phyloP scores from a whole-genome alignment of 306 rosid species.

The Vigna nakashimae region DNA sequence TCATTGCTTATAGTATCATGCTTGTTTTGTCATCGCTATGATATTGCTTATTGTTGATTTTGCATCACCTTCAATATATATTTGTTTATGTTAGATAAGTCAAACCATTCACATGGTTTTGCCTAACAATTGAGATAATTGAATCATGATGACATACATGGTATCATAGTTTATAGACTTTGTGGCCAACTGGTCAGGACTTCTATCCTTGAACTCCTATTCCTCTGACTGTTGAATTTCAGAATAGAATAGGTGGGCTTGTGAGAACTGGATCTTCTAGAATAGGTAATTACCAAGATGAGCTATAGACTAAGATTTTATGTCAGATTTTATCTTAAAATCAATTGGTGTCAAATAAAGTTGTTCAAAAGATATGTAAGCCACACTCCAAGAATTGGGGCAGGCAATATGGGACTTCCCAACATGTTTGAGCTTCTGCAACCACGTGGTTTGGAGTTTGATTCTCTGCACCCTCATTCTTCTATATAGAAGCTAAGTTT shows the following conservation, averaged over 20 bases:
- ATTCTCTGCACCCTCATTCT: not conserved
- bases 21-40: not conserved
- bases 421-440: not conserved
- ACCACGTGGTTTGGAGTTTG: not conserved
- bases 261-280: too few species aligned
- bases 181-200: not conserved
- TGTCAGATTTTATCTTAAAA: too few species aligned
- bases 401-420: too few species aligned
- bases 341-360: too few species aligned
- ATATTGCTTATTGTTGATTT: conserved; percentile 19
- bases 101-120: not conserved
- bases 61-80: conserved; percentile 9
- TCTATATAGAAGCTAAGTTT: not conserved
- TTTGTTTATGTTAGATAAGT: not conserved
- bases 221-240: not conserved
- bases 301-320: too few species aligned
- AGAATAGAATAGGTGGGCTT: not conserved
- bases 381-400: too few species aligned
- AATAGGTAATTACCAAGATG: too few species aligned
- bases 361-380: too few species aligned
- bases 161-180: not conserved
- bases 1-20: not conserved
- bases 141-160: not conserved
- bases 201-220: not conserved
- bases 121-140: not conserved